These are phyloP conservation scores for Nemania serpens DNA, from an alignment of 2,329 filamentous ascomycete species.

Conservation along the genomic window DNA sequence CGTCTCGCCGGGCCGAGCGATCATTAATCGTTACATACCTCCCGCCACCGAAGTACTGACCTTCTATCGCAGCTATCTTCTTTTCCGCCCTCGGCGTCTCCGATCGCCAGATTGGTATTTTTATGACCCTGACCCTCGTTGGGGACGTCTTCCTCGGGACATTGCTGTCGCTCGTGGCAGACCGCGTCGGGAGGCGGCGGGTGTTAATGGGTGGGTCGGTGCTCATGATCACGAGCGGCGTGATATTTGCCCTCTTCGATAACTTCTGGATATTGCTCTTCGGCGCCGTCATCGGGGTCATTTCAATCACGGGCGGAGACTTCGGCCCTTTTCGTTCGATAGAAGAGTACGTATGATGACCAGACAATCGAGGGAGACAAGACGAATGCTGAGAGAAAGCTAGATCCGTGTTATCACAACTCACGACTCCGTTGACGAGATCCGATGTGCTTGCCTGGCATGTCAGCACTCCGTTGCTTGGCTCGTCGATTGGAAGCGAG, in stretches of 20 bases:
- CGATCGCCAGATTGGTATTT: slow-evolving; percentile 64
- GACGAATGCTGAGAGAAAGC: slow-evolving; percentile 10
- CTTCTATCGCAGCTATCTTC: slow-evolving; percentile 51
- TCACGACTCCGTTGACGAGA: slow-evolving; percentile 58
- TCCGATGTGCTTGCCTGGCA: slow-evolving; percentile 72
- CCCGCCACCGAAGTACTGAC: background rate
- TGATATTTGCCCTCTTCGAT: slow-evolving; percentile 57
- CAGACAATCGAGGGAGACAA: background rate
- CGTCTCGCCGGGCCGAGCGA: too few relatives aligned
- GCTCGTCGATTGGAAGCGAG: slow-evolving; percentile 59
- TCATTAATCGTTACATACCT: background rate
- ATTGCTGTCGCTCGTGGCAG: slow-evolving; percentile 61
- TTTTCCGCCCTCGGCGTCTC: slow-evolving; percentile 60
- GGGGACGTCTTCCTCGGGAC: slow-evolving; percentile 66
- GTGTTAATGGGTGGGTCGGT: slow-evolving; percentile 57
- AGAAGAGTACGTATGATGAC: slow-evolving; percentile 54
- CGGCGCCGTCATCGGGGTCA: slow-evolving; percentile 64
- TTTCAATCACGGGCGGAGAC: slow-evolving; percentile 66
- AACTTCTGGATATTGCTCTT: slow-evolving; percentile 64
- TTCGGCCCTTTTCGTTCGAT: slow-evolving; percentile 71
- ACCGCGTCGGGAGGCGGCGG: slow-evolving; percentile 59
- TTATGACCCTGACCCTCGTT: slow-evolving; percentile 66
- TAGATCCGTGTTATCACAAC: slow-evolving; percentile 61
- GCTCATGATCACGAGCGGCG: slow-evolving; percentile 62
- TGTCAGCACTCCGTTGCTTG: slow-evolving; percentile 60